Percentiles rank a stretch among this genome's conserved stretches.
Conservation (phyloP, 2,329 filamentous ascomycete species). For the Ramularia endophylla region DNA sequence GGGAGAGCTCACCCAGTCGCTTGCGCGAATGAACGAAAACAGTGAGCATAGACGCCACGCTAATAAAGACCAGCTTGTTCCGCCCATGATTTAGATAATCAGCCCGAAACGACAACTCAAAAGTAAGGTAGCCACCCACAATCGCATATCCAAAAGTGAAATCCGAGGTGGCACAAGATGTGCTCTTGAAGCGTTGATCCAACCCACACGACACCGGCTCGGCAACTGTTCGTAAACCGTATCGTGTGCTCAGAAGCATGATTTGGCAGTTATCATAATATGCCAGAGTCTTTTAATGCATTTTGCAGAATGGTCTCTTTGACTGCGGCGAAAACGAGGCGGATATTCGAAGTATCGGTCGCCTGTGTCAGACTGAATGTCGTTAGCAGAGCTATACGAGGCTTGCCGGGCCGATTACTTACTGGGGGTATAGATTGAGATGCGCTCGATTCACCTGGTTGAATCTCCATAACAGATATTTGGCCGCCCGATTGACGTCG, state of each 20-base stretch:
- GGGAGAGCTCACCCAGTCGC: no score
- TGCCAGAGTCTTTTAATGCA: constrained; percentile 94
- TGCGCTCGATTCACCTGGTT: constrained; percentile 98
- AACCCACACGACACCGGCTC: constrained; percentile 4
- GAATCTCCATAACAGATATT: constrained; percentile 96
- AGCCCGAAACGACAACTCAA: no score
- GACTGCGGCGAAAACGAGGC: constrained; percentile 93
- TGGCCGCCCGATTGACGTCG: constrained; percentile 95
- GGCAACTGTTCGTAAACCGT: neutral
- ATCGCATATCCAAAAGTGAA: neutral
- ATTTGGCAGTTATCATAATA: no score
- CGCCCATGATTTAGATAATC: no score
- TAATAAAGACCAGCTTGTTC: no score
- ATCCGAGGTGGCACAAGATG: constrained; percentile 4
- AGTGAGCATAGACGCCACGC: no score
- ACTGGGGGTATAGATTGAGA: constrained; percentile 97
- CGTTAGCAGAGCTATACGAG: constrained; percentile 9
- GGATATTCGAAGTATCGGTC: constrained; percentile 97
- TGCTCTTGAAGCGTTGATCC: no score
- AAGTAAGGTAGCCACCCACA: no score
- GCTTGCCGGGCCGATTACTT: constrained; percentile 41
- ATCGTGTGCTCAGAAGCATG: constrained; percentile 6
- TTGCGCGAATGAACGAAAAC: no score
- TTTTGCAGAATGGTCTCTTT: constrained; percentile 99
- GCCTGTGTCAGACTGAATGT: constrained; percentile 81